These are phyloP conservation scores for Nigrograna mackinnonii DNA, from an alignment of 2,329 filamentous ascomycete species.

Conservation along the genomic window DNA sequence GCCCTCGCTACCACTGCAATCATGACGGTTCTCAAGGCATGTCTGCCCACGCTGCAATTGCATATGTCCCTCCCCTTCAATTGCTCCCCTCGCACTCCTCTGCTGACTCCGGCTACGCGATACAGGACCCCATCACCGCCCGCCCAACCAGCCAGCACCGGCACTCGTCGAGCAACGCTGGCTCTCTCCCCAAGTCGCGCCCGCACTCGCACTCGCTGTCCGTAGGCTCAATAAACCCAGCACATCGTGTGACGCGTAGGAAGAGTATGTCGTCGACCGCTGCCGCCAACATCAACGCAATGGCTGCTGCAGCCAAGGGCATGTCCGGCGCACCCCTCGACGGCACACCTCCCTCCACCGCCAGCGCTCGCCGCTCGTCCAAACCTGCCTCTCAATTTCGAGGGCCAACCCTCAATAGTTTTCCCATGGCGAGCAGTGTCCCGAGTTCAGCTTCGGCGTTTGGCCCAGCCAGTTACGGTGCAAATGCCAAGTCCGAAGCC, in stretches of 20 bases:
- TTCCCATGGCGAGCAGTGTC: slow-evolving; percentile 70
- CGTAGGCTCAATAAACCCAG: slow-evolving; percentile 74
- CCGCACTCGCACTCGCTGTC: slow-evolving; percentile 83
- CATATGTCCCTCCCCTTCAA: slow-evolving; percentile 9
- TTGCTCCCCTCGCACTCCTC: slow-evolving; percentile 13
- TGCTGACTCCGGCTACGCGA: slow-evolving; percentile 29
- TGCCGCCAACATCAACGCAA: slow-evolving; percentile 71
- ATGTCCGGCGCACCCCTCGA: slow-evolving; percentile 63
- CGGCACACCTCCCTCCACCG: slow-evolving; percentile 43
- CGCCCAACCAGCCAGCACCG: slow-evolving; percentile 51
- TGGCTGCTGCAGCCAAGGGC: slow-evolving; percentile 72
- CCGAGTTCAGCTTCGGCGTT: slow-evolving; percentile 55
- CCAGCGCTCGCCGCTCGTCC: slow-evolving; percentile 67
- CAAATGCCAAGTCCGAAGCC: slow-evolving; percentile 56
- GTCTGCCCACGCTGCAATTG: slow-evolving; percentile 14
- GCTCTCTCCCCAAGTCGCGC: slow-evolving; percentile 69
- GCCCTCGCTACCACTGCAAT: slow-evolving; percentile 6
- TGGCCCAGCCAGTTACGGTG: slow-evolving; percentile 38
- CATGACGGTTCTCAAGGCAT: slow-evolving; percentile 46
- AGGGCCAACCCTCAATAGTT: slow-evolving; percentile 57
- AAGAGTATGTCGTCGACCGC: slow-evolving; percentile 88
- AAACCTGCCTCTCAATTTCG: slow-evolving; percentile 57
- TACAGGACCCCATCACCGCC: slow-evolving; percentile 45
- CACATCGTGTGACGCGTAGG: slow-evolving; percentile 85
- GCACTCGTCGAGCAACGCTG: slow-evolving; percentile 54